Base-by-base conservation (phyloP, 1,284 basidiomycete genomes). In the Microbotryum intermedium region DNA sequence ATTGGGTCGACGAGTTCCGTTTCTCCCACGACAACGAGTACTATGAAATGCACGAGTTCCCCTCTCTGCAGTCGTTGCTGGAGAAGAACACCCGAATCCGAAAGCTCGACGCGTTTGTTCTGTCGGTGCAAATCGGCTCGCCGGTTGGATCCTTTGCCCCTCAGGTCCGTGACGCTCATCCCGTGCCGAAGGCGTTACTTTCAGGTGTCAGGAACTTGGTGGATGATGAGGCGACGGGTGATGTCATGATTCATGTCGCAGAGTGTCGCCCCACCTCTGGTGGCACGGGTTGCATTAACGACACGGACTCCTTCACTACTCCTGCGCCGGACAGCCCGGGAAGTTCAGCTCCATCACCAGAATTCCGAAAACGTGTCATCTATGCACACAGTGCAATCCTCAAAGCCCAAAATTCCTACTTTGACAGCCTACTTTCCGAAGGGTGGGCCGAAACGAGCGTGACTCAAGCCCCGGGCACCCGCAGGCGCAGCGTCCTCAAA, bases 371-470 rank as follows among this genome's bases (percentile, higher is more conserved):
- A 67, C 79, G 84, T 25, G 73, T 87, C 23, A 81, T 92, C 29
- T 90, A 88, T 74, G 87, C 87, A 0, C 88, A 91, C 73, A 84
- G 84, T 3, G 84, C 87, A 69, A 84, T 90, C 47, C 79, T 90
- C 23, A 81, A 76, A 48, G 79, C 80, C 13, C 77, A 87, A 25
- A 86, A 85, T 25, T 87, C 89, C 55, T 90, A 90, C 70, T 90
- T 90, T 70, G 79, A 82, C 3, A 86, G 85, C 2, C 86, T 90
- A 82, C 78, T 91, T 23, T 77, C 80, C 30, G 87, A 85, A 0
- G 81, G 83, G 0, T 90, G 88, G 70, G 74, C 81, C 6, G 86
- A 88, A 73, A 82, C 53, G 53, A 45, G 78, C 50, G 67, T 70
- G 4, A 18, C 74, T 1, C 70, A 70, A 6, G 66, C 74, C 10